These are phyloP conservation scores for Candida tibetensis DNA, from an alignment of 805 yeast species.

Conservation along the genomic window DNA sequence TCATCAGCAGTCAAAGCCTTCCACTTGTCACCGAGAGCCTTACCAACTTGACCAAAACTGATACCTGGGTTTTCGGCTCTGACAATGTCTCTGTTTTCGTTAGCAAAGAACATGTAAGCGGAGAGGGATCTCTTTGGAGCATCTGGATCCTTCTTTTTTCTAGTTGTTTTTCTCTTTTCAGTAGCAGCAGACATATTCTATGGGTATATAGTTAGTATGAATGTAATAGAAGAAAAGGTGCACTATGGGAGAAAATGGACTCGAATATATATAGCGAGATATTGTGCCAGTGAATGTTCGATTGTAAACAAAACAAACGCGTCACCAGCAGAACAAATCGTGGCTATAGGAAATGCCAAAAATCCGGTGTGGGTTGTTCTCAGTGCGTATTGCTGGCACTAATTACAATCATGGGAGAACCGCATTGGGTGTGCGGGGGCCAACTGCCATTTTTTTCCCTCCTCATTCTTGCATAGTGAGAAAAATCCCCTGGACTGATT, in stretches of 20 bases:
- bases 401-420: not conserved
- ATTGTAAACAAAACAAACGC: not conserved
- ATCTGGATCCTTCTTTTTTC: slow-evolving; percentile 78
- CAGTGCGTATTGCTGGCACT: no score
- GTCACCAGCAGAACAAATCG: no score
- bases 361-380: no score
- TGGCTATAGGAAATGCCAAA: no score
- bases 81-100: slow-evolving; percentile 93
- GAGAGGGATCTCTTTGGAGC: slow-evolving; percentile 99
- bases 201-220: slow-evolving; percentile 10
- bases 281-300: not conserved
- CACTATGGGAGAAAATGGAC: slow-evolving; percentile 1
- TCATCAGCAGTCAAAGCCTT: slow-evolving; percentile 81
- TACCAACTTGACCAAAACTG: slow-evolving; percentile 93
- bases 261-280: slow-evolving; percentile 1
- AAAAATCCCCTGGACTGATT: not conserved
- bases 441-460: not conserved
- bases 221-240: not conserved
- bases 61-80: slow-evolving; percentile 96
- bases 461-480: not conserved
- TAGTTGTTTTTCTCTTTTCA: slow-evolving; percentile 43
- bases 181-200: slow-evolving; percentile 16
- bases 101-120: slow-evolving; percentile 98
- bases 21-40: slow-evolving; percentile 94
- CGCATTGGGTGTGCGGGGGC: not conserved